Base-by-base conservation (phyloP, 257 asterid species). In the Solanum commersonii region DNA sequence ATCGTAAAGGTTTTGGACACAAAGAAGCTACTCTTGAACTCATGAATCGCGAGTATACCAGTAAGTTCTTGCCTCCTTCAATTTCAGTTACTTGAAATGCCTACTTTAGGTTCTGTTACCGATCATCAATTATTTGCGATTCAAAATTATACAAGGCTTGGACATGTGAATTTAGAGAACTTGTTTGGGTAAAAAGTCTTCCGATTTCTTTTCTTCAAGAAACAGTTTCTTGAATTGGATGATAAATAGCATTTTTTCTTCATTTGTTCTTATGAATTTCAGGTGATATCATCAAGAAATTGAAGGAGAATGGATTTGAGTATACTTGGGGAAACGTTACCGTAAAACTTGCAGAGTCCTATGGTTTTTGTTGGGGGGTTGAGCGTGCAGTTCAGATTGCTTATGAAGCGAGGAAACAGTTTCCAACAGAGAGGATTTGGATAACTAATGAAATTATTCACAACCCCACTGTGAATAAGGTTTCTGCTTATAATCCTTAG, bases 291-390 rank as follows among this genome's bases (percentile, higher is more conserved):
- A 90, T 97, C 31, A 93, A 97, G 96, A 96, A 88, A 38, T 89
- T 97, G 95, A 95, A 95, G 95, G 99, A 95, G 82, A 97, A 96
- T 72, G 99, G 92, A 84, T 68, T 76, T 74, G 93, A 92, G 89
- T 94, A 96, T 91, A 97, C 96, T 13, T 97, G 98, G 98, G 99
- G 99, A 86, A 91, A 94, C 91, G 98, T 97, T 35, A 97, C 98
- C 0, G 95, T 97, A 40, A 95, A 92, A 92, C 98, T 97, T 89
- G 99, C 99, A 3, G 99, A 96, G 90, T 87, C 99, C 59, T 96
- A 95, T 93, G 99, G 99, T 42, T 95, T 97, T 71, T 97, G 99
- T 94, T 96, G 98, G 99, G 99, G 99, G 2, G 99, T 96, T n/a
- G 98, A 97, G 92, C 94, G 99, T 52, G 99, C 99, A 44, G 98